Evolutionary conservation across 768 basidiomycete genomes (phyloP).

Genomic region (Phlegmacium glaucopus): DNA sequence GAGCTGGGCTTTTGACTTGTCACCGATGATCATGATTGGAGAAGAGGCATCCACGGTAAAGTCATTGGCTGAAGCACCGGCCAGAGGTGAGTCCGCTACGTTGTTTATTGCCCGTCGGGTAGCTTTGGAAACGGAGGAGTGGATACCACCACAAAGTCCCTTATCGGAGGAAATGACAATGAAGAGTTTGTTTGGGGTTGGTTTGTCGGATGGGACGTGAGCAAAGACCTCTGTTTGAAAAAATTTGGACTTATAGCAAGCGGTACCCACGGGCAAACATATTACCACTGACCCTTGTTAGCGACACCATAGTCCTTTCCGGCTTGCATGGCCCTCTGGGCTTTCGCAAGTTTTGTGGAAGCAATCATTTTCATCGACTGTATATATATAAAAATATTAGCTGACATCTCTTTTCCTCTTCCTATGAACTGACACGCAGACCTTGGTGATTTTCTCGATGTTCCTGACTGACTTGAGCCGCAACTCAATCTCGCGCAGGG

Average conservation of each 20-base stretch:
- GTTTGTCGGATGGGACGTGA: constrained; percentile 65
- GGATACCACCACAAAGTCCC: constrained; percentile 99
- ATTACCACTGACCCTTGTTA: constrained; percentile 67
- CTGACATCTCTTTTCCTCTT: neutral
- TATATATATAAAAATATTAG: constrained; percentile 5
- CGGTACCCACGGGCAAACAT: constrained; percentile 3
- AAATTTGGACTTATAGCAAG: no score
- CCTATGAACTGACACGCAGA: constrained; percentile 33
- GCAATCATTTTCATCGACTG: constrained; percentile 99
- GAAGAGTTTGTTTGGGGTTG: constrained; percentile 80
- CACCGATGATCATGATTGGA: constrained; percentile 85
- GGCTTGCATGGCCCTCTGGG: constrained; percentile 86
- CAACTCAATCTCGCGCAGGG: constrained; percentile 95
- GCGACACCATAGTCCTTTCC: constrained; percentile 93
- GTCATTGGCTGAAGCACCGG: constrained; percentile 38
- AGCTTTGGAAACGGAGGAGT: constrained; percentile 92
- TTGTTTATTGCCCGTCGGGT: constrained; percentile 70
- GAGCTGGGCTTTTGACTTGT: constrained; percentile 96
- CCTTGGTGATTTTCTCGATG: constrained; percentile 99
- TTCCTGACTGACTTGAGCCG: constrained; percentile 95
- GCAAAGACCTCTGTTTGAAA: constrained; percentile 76
- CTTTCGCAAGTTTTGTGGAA: constrained; percentile 93
- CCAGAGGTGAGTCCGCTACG: constrained; percentile 47
- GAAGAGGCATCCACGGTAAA: constrained; percentile 54
- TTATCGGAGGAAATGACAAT: constrained; percentile 96